phyloP scores from a whole-genome alignment of 345 rosid genomes.

The Eucalyptus sp. region DNA sequence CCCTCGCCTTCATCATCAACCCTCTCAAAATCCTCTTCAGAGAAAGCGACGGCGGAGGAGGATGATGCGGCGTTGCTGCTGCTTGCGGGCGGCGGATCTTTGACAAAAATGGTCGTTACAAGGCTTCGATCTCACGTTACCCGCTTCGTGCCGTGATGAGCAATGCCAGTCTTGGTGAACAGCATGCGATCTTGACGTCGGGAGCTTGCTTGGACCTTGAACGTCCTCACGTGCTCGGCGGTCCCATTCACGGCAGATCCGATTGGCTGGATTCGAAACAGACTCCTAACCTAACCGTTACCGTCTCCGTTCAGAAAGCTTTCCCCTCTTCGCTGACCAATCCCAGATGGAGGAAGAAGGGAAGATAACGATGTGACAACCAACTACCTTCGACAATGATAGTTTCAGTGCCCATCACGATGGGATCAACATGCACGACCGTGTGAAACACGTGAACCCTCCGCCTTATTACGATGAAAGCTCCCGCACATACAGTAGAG shows the following conservation, averaged over 20 bases:
- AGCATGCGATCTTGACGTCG: neutral
- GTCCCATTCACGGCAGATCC: neutral
- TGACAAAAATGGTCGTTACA: neutral
- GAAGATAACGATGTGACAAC: neutral
- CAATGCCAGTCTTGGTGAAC: neutral
- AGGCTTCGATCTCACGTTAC: neutral
- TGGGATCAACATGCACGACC: neutral
- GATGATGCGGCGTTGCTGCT: neutral
- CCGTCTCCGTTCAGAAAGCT: neutral
- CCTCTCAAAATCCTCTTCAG: neutral
- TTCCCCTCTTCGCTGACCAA: neutral
- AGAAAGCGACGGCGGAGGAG: neutral
- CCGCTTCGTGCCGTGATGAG: neutral
- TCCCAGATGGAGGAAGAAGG: neutral
- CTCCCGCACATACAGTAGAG: neutral
- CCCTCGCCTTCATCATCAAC: neutral
- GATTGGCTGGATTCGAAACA: neutral
- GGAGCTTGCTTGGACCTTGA: neutral
- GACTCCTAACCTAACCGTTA: neutral
- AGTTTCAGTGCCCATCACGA: neutral
- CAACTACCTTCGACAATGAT: neutral
- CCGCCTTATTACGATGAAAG: neutral
- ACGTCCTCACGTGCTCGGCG: neutral
- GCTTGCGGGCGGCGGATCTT: neutral
- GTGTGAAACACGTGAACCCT: neutral